Evolutionary conservation across 116 monocot genomes (phyloP), one percentile per base, ranked within the genome.

Genomic region (Posidonia oceanica): DNA sequence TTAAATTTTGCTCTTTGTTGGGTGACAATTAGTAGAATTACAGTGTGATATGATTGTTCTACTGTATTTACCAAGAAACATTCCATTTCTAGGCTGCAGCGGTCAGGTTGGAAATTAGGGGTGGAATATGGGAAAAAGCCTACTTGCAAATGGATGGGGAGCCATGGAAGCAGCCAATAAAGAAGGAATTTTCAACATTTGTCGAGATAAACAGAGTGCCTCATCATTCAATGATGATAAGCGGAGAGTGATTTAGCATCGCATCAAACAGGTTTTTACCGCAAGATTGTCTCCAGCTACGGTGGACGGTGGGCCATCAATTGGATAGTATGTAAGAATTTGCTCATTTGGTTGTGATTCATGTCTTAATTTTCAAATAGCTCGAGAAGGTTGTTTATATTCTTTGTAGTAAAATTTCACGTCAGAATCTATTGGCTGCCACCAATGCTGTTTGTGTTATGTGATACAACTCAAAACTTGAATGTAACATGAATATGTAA

Each of bases 141-240:
- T 88, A 71, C 54, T 75, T 88, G 84, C 88, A 88, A 67, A 88
- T 85, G 82, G 88, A 88, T 76, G 88, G 88, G 16, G 88, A 88
- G 66, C 88, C 88, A 53, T 88, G 88, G 88, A 85, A 82, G 71
- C 88, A 88, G 36, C 74, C 76, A 23, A 75, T 88, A 36, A 52
- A 55, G 17, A 66, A 62, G 16, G 85, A 88, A 0, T 74, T 68
- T 22, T 88, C 88, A 55, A 85, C 88, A 4, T 76, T 83, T 69
- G 75, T 88, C 3, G 88, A 85, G 39, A 85, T 88, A 54, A 73
- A 16, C 53, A 82, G 72, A 59, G 80, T 88, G 10, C 85, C 88
- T 20, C 63, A 77, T 69, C 82, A 78, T 39, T 88, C 88, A 44
- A 65, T 80, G 14, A 74, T 88, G 80, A 80, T 83, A 59, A 72